Conservation (phyloP, 208 protist genomes). For the Tritrichomonas foetus region DNA sequence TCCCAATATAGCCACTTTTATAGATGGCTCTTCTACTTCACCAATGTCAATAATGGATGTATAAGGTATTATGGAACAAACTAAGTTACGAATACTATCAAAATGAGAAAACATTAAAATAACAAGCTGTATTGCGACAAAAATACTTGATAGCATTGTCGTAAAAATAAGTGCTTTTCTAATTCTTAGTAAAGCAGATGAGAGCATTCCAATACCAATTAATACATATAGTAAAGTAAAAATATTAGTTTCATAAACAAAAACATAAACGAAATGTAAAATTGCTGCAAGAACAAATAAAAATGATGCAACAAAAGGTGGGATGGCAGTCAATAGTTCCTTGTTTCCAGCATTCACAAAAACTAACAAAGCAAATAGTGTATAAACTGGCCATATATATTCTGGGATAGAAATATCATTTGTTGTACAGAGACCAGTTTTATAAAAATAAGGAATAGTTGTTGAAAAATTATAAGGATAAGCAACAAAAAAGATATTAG, state of each 20-base stretch:
- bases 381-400: neutral
- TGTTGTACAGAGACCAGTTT: neutral
- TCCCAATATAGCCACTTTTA: neutral
- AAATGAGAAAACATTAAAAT: neutral
- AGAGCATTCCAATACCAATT: neutral
- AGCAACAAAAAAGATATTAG: neutral
- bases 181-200: neutral
- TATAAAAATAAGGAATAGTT: neutral
- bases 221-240: neutral
- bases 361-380: neutral
- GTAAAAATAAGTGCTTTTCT: neutral
- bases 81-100: neutral
- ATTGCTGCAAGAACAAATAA: neutral
- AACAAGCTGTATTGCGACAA: neutral
- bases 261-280: neutral
- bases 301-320: neutral
- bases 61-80: neutral
- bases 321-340: neutral
- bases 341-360: neutral
- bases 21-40: neutral
- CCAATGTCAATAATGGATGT: neutral
- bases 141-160: neutral
- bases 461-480: neutral
- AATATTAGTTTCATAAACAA: neutral
- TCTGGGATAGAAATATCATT: neutral